These are phyloP conservation scores for Penicillium sp. DNA, from an alignment of 2,329 filamentous ascomycete species.

Conservation along the genomic window DNA sequence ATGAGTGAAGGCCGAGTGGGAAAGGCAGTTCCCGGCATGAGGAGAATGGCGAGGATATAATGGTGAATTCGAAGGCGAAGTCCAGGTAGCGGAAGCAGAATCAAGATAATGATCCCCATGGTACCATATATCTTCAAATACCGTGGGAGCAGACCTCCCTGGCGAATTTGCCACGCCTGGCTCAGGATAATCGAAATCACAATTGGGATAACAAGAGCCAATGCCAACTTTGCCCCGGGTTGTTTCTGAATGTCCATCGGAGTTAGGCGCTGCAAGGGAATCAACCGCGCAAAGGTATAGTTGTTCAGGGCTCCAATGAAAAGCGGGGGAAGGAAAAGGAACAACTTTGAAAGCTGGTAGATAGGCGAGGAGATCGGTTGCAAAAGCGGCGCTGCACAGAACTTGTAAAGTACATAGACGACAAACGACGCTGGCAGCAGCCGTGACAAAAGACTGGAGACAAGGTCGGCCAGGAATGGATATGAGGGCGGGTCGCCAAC, in stretches of 20 bases:
- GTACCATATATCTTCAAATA: constrained; percentile 76
- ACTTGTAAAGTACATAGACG: constrained; percentile 82
- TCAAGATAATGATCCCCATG: constrained; percentile 63
- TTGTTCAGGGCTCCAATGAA: constrained; percentile 93
- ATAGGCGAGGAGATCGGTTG: constrained; percentile 59
- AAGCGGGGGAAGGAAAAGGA: constrained; percentile 84
- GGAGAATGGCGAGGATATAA: constrained; percentile 82
- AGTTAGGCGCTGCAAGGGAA: constrained; percentile 89
- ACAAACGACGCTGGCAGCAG: constrained; percentile 85
- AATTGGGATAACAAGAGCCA: constrained; percentile 72
- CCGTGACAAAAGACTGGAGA: constrained; percentile 75
- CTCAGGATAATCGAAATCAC: constrained; percentile 66
- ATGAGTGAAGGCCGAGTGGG: constrained; percentile 80
- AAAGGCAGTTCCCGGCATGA: constrained; percentile 83
- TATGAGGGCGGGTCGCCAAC: constrained; percentile 80
- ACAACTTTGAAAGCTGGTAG: constrained; percentile 77
- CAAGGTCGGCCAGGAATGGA: constrained; percentile 63
- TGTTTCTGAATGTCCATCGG: constrained; percentile 84
- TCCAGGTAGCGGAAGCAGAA: constrained; percentile 69
- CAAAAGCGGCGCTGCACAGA: constrained; percentile 72
- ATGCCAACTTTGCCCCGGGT: constrained; percentile 79
- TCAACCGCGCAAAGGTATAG: constrained; percentile 83
- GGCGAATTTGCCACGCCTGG: constrained; percentile 82
- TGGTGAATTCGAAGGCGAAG: constrained; percentile 89
- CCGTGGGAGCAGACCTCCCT: constrained; percentile 74